A percentile compares a stretch with the other conserved stretches of the same genome.
Evolutionary conservation across 192 early-diverging fungal species (phyloP).

Genomic region (Coemansia sp.): DNA sequence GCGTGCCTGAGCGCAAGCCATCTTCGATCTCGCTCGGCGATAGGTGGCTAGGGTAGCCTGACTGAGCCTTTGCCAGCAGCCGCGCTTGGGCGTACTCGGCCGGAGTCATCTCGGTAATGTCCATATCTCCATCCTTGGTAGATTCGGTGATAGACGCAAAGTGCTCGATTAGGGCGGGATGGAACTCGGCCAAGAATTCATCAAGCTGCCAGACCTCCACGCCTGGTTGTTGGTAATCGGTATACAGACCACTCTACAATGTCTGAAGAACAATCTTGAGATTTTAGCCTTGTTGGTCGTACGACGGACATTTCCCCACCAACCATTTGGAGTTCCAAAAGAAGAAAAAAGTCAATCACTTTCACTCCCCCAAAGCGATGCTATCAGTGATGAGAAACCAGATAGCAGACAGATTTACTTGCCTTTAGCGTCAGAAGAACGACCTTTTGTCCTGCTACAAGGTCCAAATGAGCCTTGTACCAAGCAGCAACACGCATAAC

Average conservation of each 20-base stretch:
- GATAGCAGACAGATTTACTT: constrained; percentile 7
- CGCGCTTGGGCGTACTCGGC: constrained; percentile 34
- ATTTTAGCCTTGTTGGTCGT: background rate
- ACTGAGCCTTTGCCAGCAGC: constrained; percentile 23
- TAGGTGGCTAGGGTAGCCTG: constrained; percentile 18
- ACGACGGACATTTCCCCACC: background rate
- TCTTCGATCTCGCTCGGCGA: constrained; percentile 29
- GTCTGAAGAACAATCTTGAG: background rate
- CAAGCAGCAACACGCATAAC: constrained; percentile 57
- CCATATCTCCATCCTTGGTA: constrained; percentile 55
- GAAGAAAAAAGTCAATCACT: background rate
- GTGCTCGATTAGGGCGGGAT: constrained; percentile 51
- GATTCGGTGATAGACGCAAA: constrained; percentile 56
- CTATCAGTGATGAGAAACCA: constrained; percentile 17
- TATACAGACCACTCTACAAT: background rate
- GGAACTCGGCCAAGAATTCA: constrained; percentile 44
- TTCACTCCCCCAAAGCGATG: constrained; percentile 5
- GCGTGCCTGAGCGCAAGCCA: constrained; percentile 39
- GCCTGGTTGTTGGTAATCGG: constrained; percentile 5
- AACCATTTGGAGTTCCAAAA: background rate
- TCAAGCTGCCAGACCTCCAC: constrained; percentile 30
- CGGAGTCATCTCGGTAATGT: constrained; percentile 36
- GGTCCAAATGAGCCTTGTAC: constrained; percentile 58
- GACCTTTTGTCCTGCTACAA: constrained; percentile 13
- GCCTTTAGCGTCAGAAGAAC: constrained; percentile 27